Evolutionary conservation across 2,329 filamentous ascomycete genomes (phyloP).

Genomic region (Tolypocladium tropicale): DNA sequence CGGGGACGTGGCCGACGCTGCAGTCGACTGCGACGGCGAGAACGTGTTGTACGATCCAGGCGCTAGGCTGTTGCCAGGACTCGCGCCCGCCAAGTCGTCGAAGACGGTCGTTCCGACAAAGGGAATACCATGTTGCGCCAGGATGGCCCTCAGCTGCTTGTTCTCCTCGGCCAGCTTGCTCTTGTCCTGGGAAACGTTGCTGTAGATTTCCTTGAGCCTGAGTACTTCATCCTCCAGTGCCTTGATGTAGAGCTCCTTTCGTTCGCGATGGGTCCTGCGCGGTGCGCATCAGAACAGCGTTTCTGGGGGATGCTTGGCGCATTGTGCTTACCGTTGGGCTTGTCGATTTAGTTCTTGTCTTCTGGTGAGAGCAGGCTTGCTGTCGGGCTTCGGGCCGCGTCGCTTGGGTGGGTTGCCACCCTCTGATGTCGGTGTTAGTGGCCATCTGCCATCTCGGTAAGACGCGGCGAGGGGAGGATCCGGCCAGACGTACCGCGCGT

Average conservation of each 20-base stretch:
- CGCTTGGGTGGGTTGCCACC: slow-evolving; percentile 80
- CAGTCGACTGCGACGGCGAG: slow-evolving; percentile 34
- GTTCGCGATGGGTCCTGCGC: slow-evolving; percentile 81
- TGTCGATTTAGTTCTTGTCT: slow-evolving; percentile 92
- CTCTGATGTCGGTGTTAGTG: slow-evolving; percentile 39
- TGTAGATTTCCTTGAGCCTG: slow-evolving; percentile 77
- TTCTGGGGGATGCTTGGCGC: background rate
- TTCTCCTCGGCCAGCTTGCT: slow-evolving; percentile 72
- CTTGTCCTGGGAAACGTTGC: slow-evolving; percentile 63
- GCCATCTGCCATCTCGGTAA: background rate
- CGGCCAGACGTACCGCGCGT: slow-evolving; percentile 51
- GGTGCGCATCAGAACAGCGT: background rate
- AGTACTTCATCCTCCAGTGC: slow-evolving; percentile 85
- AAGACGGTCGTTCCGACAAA: slow-evolving; percentile 13
- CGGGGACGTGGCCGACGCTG: slow-evolving; percentile 32
- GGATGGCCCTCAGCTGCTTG: slow-evolving; percentile 51
- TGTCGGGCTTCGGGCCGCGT: slow-evolving; percentile 90
- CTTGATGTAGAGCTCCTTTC: slow-evolving; percentile 95
- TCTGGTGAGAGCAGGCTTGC: slow-evolving; percentile 84
- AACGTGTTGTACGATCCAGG: slow-evolving; percentile 32
- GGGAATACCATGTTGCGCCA: slow-evolving; percentile 43
- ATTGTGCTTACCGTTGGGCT: slow-evolving; percentile 66
- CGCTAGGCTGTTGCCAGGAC: slow-evolving; percentile 49
- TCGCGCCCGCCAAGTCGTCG: slow-evolving; percentile 39
- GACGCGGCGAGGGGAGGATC: background rate